Conservation (phyloP, 2,329 filamentous ascomycete species). For the Xylaria arbuscula region DNA sequence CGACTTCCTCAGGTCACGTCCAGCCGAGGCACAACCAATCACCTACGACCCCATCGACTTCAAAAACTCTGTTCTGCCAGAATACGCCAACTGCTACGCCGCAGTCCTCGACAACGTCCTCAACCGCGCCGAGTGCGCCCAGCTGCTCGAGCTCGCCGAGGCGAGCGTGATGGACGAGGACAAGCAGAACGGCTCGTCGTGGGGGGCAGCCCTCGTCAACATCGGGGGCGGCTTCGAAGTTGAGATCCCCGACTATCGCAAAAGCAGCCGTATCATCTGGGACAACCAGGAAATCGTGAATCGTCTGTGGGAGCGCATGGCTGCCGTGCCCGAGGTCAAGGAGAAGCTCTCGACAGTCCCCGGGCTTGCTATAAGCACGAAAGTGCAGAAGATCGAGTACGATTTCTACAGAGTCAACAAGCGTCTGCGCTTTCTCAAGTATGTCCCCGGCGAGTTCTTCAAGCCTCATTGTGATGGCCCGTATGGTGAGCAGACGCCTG, state of each 20-base stretch:
- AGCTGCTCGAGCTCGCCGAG: slow-evolving; percentile 64
- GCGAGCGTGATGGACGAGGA: slow-evolving; percentile 62
- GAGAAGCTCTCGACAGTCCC: slow-evolving; percentile 55
- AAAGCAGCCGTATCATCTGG: slow-evolving; percentile 82
- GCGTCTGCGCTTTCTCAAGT: slow-evolving; percentile 79
- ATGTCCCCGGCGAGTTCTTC: slow-evolving; percentile 78
- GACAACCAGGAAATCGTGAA: slow-evolving; percentile 71
- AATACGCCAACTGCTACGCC: slow-evolving; percentile 67
- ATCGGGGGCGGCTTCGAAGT: slow-evolving; percentile 70
- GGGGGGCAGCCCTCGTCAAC: slow-evolving; percentile 77
- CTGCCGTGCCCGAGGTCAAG: slow-evolving; percentile 54
- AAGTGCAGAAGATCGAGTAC: slow-evolving; percentile 49
- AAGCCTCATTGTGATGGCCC: slow-evolving; percentile 74
- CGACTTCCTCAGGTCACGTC: slow-evolving; percentile 59
- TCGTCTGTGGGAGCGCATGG: slow-evolving; percentile 71
- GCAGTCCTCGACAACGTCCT: slow-evolving; percentile 73
- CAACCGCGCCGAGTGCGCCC: slow-evolving; percentile 69
- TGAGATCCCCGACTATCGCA: slow-evolving; percentile 67
- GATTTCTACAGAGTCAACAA: slow-evolving; percentile 71
- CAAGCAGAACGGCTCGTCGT: slow-evolving; percentile 55
- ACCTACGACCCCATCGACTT: slow-evolving; percentile 66
- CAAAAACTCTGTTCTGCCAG: slow-evolving; percentile 58
- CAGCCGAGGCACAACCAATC: slow-evolving; percentile 58
- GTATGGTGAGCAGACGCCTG: slow-evolving; percentile 64
- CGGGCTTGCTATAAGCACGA: slow-evolving; percentile 51